Base-by-base conservation (phyloP, 345 rosid genomes). In the Combretum micranthum region DNA sequence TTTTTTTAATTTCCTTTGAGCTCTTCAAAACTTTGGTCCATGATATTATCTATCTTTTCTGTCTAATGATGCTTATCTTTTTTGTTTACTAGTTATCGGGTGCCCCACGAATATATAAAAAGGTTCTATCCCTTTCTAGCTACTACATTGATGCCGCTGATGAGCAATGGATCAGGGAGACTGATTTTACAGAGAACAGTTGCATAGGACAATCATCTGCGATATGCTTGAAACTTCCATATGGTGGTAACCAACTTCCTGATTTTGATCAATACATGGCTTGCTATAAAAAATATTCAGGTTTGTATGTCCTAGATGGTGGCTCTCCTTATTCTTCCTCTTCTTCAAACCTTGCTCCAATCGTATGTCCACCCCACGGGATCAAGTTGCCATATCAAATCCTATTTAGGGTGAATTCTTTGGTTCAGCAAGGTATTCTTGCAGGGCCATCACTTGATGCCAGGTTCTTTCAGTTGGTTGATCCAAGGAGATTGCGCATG, bases 141-240 rank as follows among this genome's bases (percentile, higher is more conserved):
- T 72, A 52, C 60, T 75, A 51, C 10, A 63, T 20, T 19, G 81
- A 69, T 15, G 69, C 66, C 12, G 3, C 65, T 17, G 78, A 78
- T 18, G 74, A 72, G 20, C 77, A 69, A 10, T 84, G 90, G 87
- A 37, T 69, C 20, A 44, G 87, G 50, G 66, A 70, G 14, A 62
- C 72, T 3, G 87, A 84, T 62, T 84, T 84, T 56, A 75, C 76
- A 7, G 78, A 81, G 0, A 62, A 58, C 1, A 51, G 48, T 23
- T 57, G 74, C 53, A 81, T 81, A 6, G 83, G 77, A 15, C 90
- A 84, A 25, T 75, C 90, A 1, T 45, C 80, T 19, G 78, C 79
- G 0, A 44, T 84, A 17, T 81, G 87, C 54, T 55, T 84, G 61
- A 83, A 77, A 76, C 75, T 84, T 54, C 81, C 80, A 0, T 3